These are phyloP conservation scores for Hyphodiscus sp. DNA, from an alignment of 2,329 filamentous ascomycete genomes.

Conservation along the genomic window DNA sequence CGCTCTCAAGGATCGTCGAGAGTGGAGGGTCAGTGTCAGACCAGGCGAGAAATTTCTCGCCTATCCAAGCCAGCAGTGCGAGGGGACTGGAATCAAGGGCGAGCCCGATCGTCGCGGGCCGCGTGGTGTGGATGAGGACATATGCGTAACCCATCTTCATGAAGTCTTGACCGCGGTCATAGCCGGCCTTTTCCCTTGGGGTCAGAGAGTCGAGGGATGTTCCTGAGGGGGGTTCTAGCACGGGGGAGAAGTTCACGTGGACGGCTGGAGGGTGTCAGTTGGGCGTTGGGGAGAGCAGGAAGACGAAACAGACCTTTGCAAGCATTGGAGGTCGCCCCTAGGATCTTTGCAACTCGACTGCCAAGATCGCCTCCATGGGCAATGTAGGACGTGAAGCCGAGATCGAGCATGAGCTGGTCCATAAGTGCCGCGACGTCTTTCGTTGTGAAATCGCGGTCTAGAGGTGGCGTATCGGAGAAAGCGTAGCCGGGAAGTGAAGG, in stretches of 20 bases:
- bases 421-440: conserved; percentile 6
- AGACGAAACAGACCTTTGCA: conserved; percentile 31
- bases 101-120: conserved; percentile 50
- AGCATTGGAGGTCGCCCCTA: conserved; percentile 5
- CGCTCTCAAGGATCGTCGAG: conserved; percentile 41
- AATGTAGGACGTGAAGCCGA: conserved; percentile 22
- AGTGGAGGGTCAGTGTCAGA: conserved; percentile 37
- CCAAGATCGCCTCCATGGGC: conserved; percentile 17
- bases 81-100: conserved; percentile 47
- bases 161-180: conserved; percentile 36
- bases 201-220: background rate
- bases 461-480: conserved; percentile 13
- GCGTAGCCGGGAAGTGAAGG: conserved; percentile 19
- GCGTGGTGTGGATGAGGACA: conserved; percentile 44
- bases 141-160: conserved; percentile 40
- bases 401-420: conserved; percentile 11
- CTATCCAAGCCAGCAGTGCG: conserved; percentile 50
- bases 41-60: conserved; percentile 52
- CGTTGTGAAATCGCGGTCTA: conserved; percentile 31
- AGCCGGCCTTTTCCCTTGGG: conserved; percentile 32
- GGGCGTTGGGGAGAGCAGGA: background rate
- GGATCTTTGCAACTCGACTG: conserved; percentile 11
- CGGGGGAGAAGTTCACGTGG: background rate
- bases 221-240: background rate
- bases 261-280: background rate